Conservation (phyloP, 805 yeast species). For the Saturnispora diversa region DNA sequence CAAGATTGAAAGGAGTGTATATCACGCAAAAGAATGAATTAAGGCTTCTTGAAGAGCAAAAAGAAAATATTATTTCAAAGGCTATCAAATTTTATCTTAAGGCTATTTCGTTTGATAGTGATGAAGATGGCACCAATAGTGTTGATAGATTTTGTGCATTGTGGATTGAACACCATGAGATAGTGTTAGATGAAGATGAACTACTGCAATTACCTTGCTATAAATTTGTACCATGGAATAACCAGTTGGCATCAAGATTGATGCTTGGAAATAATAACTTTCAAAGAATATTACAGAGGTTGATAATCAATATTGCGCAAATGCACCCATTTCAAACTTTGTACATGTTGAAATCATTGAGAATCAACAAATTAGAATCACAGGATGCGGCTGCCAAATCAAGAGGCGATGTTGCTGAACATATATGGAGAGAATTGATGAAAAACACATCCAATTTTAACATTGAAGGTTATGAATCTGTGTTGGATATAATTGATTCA, state of each 20-base stretch:
- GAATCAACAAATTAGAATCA: constrained; percentile 27
- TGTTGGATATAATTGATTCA: constrained; percentile 38
- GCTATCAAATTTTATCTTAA: constrained; percentile 55
- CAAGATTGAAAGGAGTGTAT: constrained; percentile 41
- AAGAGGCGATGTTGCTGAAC: constrained; percentile 45
- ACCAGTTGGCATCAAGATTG: constrained; percentile 71
- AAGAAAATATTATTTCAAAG: constrained; percentile 33
- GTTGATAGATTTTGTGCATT: constrained; percentile 73
- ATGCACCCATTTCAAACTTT: constrained; percentile 68
- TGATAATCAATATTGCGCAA: constrained; percentile 32
- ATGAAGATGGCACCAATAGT: constrained; percentile 41
- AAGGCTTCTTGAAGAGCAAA: constrained; percentile 31
- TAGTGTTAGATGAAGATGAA: constrained; percentile 29
- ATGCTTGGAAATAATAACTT: constrained; percentile 41
- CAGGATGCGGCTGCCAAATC: constrained; percentile 35
- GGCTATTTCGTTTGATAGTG: constrained; percentile 37
- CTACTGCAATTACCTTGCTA: constrained; percentile 43
- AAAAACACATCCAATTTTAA: constrained; percentile 6
- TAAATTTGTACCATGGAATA: constrained; percentile 71
- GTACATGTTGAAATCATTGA: constrained; percentile 52
- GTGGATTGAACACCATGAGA: constrained; percentile 56
- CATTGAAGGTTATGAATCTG: constrained; percentile 12
- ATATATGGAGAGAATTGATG: constrained; percentile 38
- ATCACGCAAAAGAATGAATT: constrained; percentile 43
- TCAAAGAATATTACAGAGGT: constrained; percentile 41